Evolutionary conservation across 140 eudicot species (phyloP).

Genomic region (Oenanthe javanica): DNA sequence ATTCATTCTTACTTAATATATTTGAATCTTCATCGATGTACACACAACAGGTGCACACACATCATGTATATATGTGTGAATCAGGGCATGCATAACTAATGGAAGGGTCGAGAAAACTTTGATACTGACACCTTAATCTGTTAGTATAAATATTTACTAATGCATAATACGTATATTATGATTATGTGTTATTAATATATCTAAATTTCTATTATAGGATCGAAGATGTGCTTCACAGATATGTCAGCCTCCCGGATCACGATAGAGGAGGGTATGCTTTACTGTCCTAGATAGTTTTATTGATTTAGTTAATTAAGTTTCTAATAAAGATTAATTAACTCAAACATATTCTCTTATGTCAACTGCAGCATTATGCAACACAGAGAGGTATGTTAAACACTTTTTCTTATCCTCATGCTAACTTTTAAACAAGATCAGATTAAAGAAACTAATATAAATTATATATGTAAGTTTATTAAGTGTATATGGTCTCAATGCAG

Average conservation of each 20-base stretch:
- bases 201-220: constrained; percentile 10
- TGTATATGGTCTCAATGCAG: constrained; percentile 28
- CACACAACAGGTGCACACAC: background rate
- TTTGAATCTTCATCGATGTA: too few relatives aligned
- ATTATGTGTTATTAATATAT: background rate
- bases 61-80: background rate
- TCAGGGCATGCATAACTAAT: too few relatives aligned
- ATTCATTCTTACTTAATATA: background rate
- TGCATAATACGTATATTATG: background rate
- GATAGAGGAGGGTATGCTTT: constrained; percentile 37
- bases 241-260: constrained; percentile 37
- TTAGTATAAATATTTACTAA: too few relatives aligned
- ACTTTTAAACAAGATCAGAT: background rate
- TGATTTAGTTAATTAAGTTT: background rate
- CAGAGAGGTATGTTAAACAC: constrained; percentile 22
- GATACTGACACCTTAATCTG: too few relatives aligned
- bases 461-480: background rate
- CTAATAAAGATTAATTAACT: background rate
- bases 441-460: background rate
- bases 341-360: background rate
- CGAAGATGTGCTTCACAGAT: constrained; percentile 42
- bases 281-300: background rate
- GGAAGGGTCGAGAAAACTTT: background rate
- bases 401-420: background rate
- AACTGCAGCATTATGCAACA: constrained; percentile 24